These are phyloP conservation scores for Metarhizium guizhouense DNA, from an alignment of 2,329 filamentous ascomycete genomes.

Conservation along the genomic window DNA sequence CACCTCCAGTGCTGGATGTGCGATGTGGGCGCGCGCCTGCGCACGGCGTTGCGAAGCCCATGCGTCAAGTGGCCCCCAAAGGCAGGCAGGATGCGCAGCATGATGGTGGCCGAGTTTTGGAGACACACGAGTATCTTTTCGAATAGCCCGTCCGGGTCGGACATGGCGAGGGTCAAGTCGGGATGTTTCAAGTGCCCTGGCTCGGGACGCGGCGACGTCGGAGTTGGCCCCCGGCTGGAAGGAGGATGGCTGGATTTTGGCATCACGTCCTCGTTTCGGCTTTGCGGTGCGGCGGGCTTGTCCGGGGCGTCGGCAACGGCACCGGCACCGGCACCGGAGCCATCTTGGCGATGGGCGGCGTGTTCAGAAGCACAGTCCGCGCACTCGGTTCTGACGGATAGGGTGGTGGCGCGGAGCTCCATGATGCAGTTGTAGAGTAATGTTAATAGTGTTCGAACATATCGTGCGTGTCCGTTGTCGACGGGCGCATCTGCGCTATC, in stretches of 20 bases:
- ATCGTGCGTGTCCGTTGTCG: conserved; percentile 56
- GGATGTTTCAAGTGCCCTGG: too few species aligned
- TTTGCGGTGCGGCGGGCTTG: too few species aligned
- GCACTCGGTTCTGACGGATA: background rate
- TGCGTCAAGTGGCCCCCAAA: background rate
- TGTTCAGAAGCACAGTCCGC: background rate
- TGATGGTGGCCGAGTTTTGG: background rate
- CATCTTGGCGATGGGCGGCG: background rate
- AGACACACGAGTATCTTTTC: background rate
- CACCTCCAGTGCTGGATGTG: background rate
- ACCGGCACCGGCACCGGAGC: background rate
- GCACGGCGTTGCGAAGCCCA: background rate
- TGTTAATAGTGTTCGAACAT: conserved; percentile 55
- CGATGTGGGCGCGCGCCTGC: background rate
- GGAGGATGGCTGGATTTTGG: too few species aligned
- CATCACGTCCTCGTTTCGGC: too few species aligned
- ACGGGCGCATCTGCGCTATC: conserved; percentile 56
- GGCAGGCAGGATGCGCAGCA: background rate
- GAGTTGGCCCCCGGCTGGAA: too few species aligned
- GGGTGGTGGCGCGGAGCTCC: conserved; percentile 48
- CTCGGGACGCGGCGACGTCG: background rate
- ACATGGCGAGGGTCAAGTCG: background rate
- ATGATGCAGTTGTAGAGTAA: conserved; percentile 59
- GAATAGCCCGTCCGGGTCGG: background rate
- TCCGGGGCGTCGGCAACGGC: background rate